Conservation (phyloP, 257 asterid species). For the Cinchona pubescens region DNA sequence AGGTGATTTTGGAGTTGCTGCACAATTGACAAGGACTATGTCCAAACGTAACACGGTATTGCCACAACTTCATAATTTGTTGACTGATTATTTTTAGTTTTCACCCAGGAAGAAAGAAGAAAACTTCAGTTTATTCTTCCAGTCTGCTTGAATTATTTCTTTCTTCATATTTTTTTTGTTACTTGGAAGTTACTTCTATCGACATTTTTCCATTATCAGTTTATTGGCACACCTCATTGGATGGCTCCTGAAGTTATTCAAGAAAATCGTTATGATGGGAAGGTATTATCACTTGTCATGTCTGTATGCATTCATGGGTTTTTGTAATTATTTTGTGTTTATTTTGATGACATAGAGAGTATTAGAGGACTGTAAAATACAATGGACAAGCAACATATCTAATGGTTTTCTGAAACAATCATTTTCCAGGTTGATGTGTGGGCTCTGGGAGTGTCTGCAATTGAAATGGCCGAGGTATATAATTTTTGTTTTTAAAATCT, state of each 20-base stretch:
- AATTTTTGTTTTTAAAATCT: slow-evolving; percentile 4
- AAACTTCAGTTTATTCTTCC: not conserved
- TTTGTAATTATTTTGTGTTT: slow-evolving; percentile 1
- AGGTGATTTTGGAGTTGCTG: slow-evolving; percentile 99
- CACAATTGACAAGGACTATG: slow-evolving; percentile 98
- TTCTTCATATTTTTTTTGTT: not conserved
- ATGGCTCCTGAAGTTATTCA: no score
- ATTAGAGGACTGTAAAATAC: not conserved
- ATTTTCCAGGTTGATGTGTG: slow-evolving; percentile 91
- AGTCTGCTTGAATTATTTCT: not conserved
- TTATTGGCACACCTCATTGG: slow-evolving; percentile 99
- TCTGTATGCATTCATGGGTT: slow-evolving; percentile 3
- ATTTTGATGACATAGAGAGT: not conserved
- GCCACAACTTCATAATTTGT: slow-evolving; percentile 1
- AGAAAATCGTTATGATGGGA: slow-evolving; percentile 98
- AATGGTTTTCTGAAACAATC: not conserved
- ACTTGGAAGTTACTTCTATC: not conserved
- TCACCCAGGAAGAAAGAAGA: not conserved
- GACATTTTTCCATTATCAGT: slow-evolving; percentile 38
- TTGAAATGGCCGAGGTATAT: slow-evolving; percentile 99
- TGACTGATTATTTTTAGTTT: not conserved
- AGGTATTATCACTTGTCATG: slow-evolving; percentile 44
- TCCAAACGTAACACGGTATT: slow-evolving; percentile 97
- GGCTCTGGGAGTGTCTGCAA: slow-evolving; percentile 99
- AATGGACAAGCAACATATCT: not conserved